A percentile compares a stretch with the other conserved stretches of the same genome.
These are phyloP conservation scores for Penicillium vulpinum DNA, from an alignment of 2,329 filamentous ascomycete species.

Conservation along the genomic window DNA sequence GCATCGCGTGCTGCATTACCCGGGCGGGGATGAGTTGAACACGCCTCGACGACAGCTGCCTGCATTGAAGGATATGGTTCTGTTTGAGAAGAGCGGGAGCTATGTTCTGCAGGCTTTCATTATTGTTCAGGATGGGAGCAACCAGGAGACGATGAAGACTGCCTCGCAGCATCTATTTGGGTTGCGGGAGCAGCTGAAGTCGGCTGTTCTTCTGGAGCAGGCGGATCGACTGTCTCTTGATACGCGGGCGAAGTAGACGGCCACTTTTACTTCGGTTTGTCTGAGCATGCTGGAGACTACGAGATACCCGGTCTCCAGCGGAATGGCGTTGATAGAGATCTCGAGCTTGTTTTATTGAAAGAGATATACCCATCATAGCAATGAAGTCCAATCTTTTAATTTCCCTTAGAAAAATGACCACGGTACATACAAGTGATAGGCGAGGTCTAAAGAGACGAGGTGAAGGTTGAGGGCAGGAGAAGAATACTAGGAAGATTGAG, in stretches of 20 bases:
- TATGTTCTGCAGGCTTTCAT: constrained; percentile 61
- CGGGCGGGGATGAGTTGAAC: constrained; percentile 33
- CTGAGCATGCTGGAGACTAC: background rate
- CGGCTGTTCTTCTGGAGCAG: constrained; percentile 56
- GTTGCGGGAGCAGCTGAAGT: constrained; percentile 57
- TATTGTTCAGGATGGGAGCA: constrained; percentile 56
- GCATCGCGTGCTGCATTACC: constrained; percentile 55
- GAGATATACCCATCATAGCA: constrained; percentile 6
- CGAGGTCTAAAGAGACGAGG: too few species aligned
- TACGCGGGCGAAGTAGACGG: constrained; percentile 56
- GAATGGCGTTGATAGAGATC: background rate
- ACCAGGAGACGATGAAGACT: constrained; percentile 54
- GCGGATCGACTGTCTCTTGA: constrained; percentile 62
- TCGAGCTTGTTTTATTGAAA: background rate
- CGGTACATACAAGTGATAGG: too few species aligned
- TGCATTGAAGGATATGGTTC: constrained; percentile 47
- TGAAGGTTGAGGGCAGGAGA: too few species aligned
- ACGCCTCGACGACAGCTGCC: constrained; percentile 44
- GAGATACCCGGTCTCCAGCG: background rate
- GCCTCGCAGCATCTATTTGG: constrained; percentile 57
- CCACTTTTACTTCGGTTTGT: background rate
- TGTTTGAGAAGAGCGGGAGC: constrained; percentile 57
- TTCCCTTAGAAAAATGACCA: too few species aligned
- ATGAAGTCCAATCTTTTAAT: background rate
- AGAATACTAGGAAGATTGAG: too few species aligned